Evolutionary conservation across 768 basidiomycete species (phyloP), one percentile per base, ranked within the genome.

Genomic region (Russula griseocarnosa): DNA sequence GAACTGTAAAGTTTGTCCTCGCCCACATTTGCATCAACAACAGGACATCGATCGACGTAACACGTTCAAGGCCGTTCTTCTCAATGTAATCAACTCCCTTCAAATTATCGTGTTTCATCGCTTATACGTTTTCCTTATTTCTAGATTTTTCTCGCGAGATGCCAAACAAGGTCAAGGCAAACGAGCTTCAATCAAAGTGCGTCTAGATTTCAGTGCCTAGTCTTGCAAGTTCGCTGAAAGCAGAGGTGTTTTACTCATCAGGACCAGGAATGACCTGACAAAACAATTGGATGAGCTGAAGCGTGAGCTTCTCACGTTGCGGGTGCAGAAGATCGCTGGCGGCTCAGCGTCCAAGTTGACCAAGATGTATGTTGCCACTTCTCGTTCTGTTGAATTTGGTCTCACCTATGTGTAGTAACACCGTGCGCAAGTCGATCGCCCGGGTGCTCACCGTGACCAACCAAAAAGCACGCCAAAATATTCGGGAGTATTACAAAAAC

Each of bases 371-470:
- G 89, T 83, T 52, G 36, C 22, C 26, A 58, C 24, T 30, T 38
- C 44, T 57, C 56, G 20, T 55, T 26, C 56, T 44, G 42, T 40
- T 16, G 2, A 46, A 50, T 5, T 28, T 30, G 50, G 63, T 34
- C 65, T 56, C 20, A 51, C 47, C 42, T 55, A n/a, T 69, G 8
- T 49, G 8, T 53, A 99, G 97, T 78, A 86, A 88, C 77, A 83
- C 90, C 69, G 93, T 98, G 77, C 95, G 97, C 83, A 98, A 98
- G 81, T 95, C 93, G 69, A 92, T 99, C 74, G 97, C 97, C 68
- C 93, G 97, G 61, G 95, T 98, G 70, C 77, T 98, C 79, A 99
- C 97, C 50, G 94, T 98, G 72, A 96, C 90, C 83, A 98, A 97
- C 88, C 90, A 93, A 76, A 99, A 99, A 80, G 87, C 88, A 70